Evolutionary conservation across 345 rosid species (phyloP), one percentile per base, ranked within the genome.

Genomic region (Hibiscus trionum): DNA sequence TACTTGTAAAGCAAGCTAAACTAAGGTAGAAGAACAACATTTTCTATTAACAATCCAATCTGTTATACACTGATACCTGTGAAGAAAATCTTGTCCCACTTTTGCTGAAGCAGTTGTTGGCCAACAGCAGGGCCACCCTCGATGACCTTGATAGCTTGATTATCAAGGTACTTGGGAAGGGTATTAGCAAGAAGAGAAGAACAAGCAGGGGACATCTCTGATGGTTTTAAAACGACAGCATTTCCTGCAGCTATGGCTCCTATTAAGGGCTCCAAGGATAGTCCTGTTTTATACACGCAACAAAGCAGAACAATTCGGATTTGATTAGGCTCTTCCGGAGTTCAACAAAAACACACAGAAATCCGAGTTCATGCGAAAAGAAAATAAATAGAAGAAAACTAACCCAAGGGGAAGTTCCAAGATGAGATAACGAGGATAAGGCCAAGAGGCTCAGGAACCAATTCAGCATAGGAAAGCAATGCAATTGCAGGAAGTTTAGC

Each of bases 221-320:
- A 91, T 68, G 97, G 92, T 76, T 91, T 91, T 44, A 91, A 44
- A 62, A 91, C 85, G 46, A 72, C 80, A 1, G 88, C 81, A 61
- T 91, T 91, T 39, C 97, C 94, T 46, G 94, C 97, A 31, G 97
- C 74, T 14, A 93, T 78, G 61, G 96, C 98, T 82, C 98, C 98
- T 69, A 90, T 77, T 17, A 90, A 19, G 16, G 92, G 90, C 52
- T 90, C 96, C 81, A 90, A 24, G 35, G 90, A 87, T 24, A 90
- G 21, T 19, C 82, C 95, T 89, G 67, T 46, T n/a, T 57, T 64
- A 4, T 39, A 39, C 0, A 7, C 8, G 46, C 66, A 61, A 61
- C 21, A 62, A 16, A 31, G 14, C 29, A 55, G 60, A 12, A 35
- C 49, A 55, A 66, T 4, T 69, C 17, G 17, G 21, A 73, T 10